These are phyloP conservation scores for Jackrogersella multiformis DNA, from an alignment of 495 filamentous ascomycete genomes.

Conservation along the genomic window DNA sequence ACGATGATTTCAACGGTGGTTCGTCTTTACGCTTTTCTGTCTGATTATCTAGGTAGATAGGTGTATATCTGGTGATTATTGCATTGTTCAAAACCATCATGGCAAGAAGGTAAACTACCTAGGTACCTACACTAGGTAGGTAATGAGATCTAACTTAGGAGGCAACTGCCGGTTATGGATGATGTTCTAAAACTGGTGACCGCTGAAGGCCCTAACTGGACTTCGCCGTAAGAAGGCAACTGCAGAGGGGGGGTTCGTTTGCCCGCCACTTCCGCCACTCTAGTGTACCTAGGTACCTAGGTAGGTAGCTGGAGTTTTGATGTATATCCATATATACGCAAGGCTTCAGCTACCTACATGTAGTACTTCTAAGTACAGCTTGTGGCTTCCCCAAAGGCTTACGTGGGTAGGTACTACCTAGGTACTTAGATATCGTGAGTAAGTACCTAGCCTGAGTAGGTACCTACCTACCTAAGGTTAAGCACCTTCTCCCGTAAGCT, in stretches of 20 bases:
- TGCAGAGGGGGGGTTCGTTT: not conserved
- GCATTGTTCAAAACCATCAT: not conserved
- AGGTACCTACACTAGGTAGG: too few relatives aligned
- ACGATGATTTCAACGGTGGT: not conserved
- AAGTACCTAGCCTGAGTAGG: not conserved
- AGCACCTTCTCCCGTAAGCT: not conserved
- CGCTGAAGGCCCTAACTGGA: constrained; percentile 12
- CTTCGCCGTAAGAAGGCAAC: constrained; percentile 6
- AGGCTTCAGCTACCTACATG: not conserved
- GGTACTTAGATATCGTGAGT: not conserved
- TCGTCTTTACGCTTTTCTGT: not conserved
- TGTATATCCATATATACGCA: not conserved
- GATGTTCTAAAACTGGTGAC: constrained; percentile 23
- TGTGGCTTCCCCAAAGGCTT: not conserved
- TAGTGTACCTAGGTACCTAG: not conserved
- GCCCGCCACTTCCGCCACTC: constrained; percentile 5
- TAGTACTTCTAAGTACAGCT: too few relatives aligned
- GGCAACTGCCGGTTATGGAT: constrained; percentile 24
- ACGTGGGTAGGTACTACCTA: not conserved
- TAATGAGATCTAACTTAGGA: too few relatives aligned
- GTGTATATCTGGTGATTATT: constrained; percentile 15
- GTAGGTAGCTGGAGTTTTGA: not conserved
- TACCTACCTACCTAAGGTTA: not conserved
- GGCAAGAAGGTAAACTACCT: too few relatives aligned
- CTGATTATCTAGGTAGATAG: not conserved